Conservation (phyloP, 345 rosid species). For the Citrus hindsii region DNA sequence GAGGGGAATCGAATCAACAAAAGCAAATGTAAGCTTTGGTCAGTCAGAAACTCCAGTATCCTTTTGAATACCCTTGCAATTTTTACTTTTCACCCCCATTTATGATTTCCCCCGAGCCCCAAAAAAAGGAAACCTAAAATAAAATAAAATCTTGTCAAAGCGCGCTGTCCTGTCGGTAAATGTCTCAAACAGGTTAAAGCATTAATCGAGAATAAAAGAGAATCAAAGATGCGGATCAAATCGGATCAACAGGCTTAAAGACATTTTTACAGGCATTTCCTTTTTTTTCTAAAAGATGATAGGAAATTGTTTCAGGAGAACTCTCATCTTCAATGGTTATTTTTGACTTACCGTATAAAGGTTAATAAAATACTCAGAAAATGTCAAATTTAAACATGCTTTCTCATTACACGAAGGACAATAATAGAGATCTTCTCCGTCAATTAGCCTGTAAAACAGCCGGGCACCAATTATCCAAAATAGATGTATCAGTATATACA, state of each 20-base stretch:
- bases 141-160: background rate
- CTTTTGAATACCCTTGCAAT: slow-evolving; percentile 22
- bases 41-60: slow-evolving; percentile 17
- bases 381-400: background rate
- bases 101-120: background rate
- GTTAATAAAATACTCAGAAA: background rate
- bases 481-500: too few relatives aligned
- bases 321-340: background rate
- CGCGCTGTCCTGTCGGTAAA: background rate
- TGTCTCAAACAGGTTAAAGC: background rate
- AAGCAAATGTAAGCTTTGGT: slow-evolving; percentile 20
- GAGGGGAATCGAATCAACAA: slow-evolving; percentile 33
- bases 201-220: background rate
- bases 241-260: background rate
- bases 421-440: background rate
- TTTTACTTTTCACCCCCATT: background rate
- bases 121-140: background rate
- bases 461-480: background rate
- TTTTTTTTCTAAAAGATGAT: background rate
- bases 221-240: background rate
- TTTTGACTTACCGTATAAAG: slow-evolving; percentile 5
- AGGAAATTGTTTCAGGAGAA: background rate
- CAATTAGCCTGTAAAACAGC: background rate
- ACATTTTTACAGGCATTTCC: slow-evolving; percentile 1
- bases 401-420: background rate